phyloP scores from a whole-genome alignment of 2,329 filamentous ascomycete species.

The Colletotrichum coccodes region DNA sequence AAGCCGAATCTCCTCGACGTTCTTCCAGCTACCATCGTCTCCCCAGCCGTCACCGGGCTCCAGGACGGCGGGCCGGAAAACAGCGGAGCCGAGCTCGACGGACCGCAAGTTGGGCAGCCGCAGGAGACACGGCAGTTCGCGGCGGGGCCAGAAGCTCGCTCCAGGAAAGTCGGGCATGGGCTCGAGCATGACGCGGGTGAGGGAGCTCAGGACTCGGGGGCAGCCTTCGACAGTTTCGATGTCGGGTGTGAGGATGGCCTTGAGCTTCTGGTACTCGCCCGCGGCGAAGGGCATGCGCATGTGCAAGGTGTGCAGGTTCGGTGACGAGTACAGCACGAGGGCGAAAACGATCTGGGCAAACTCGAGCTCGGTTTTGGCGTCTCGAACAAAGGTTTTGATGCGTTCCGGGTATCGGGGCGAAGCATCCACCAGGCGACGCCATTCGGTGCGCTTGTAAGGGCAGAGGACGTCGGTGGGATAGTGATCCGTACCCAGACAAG shows the following conservation, averaged over 20 bases:
- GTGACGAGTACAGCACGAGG: constrained; percentile 30
- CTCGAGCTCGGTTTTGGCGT: constrained; percentile 23
- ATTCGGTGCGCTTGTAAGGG: constrained; percentile 30
- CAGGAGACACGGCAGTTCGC: constrained; percentile 26
- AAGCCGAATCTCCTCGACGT: constrained; percentile 30
- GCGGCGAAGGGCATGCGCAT: constrained; percentile 33
- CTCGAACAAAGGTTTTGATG: constrained; percentile 22
- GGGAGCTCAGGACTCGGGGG: constrained; percentile 27
- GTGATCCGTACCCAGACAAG: constrained; percentile 26
- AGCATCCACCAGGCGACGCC: constrained; percentile 24
- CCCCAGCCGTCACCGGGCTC: constrained; percentile 29
- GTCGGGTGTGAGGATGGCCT: constrained; percentile 28
- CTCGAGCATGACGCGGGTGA: constrained; percentile 31
- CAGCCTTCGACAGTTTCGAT: constrained; percentile 24
- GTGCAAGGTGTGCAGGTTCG: constrained; percentile 22
- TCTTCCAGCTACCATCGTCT: constrained; percentile 31
- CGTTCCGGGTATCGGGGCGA: constrained; percentile 19
- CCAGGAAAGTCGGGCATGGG: constrained; percentile 32
- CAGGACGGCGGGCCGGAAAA: constrained; percentile 26
- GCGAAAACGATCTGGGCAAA: constrained; percentile 30
- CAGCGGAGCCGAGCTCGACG: constrained; percentile 25
- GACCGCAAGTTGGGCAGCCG: constrained; percentile 27
- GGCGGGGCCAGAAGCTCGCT: constrained; percentile 28
- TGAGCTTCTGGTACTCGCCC: constrained; percentile 31
- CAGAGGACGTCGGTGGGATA: constrained; percentile 27